Base-by-base conservation (phyloP, 2,329 filamentous ascomycete species). In the Claviceps capensis region DNA sequence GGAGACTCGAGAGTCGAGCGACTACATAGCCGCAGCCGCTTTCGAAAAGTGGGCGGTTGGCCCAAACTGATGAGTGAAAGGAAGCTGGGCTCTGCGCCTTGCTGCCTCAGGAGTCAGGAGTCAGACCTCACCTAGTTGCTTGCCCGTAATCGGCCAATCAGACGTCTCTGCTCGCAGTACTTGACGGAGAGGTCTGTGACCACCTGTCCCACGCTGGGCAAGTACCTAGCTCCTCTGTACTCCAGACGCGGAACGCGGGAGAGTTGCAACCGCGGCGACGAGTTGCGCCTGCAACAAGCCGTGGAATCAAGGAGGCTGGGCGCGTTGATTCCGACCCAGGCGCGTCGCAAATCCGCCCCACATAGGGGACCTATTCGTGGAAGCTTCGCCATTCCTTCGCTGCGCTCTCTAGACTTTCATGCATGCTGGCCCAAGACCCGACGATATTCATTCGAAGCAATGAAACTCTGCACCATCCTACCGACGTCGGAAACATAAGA, bases 141-240 rank as follows among this genome's bases (percentile, higher is more conserved):
- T 58, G 63, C 60, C 59, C 61, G 61, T 49, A 4, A 34, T 8
- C 5, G 11, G 37, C 66, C 65, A 68, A 68, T 68, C 51, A 63
- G 40, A 55, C 40, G 1, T 9, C 3, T 23, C n/a, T 4, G 26
- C 16, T 36, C 19, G 14, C 2, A 48, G 34, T 62, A 63, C 63
- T 52, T 53, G 37, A 14, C 52, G 47, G n/a, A 52, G 17, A 22
- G 16, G 22, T 16, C 19, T 23, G 13, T 23, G n/a, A 17, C 16
- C 16, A 41, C 38, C 3, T 41, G 16, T 9, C 38, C 3, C 14
- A n/a, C 40, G 40, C 40, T 4, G 8, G 19, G n/a, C 11, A 26
- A 4, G 19, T 14, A 23, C 42, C 13, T 26, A 9, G 16, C 42
- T 16, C 9, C 9, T 34, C 30, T 34, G 30, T 34, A 34, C 30